phyloP scores from a whole-genome alignment of 2,329 filamentous ascomycete genomes.

The Furcasterigmium furcatum region DNA sequence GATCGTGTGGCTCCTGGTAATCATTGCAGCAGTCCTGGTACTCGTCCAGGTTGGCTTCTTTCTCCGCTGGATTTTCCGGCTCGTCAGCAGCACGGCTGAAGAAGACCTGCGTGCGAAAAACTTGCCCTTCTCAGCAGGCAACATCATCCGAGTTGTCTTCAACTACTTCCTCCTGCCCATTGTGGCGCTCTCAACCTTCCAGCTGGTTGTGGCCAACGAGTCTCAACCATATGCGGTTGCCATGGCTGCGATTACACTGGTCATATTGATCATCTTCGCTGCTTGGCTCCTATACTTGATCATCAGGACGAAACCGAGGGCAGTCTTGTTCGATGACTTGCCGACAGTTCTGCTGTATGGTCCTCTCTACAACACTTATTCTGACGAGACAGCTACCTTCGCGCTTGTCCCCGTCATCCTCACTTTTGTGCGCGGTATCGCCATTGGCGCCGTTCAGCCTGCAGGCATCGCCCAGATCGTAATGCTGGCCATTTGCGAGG shows the following conservation, averaged over 20 bases:
- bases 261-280: conserved; percentile 69
- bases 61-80: conserved; percentile 71
- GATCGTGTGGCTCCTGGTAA: conserved; percentile 83
- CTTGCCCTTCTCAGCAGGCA: conserved; percentile 78
- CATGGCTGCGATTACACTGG: conserved; percentile 71
- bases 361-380: conserved; percentile 95
- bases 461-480: conserved; percentile 93
- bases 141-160: conserved; percentile 80
- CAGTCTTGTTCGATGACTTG: conserved; percentile 89
- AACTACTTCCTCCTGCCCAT: conserved; percentile 90
- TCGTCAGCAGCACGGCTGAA: conserved; percentile 68
- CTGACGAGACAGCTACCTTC: conserved; percentile 87
- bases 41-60: conserved; percentile 76
- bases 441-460: conserved; percentile 87
- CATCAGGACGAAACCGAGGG: conserved; percentile 74
- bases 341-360: conserved; percentile 87
- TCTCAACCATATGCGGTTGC: conserved; percentile 71
- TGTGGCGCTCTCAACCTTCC: conserved; percentile 83
- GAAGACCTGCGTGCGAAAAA: conserved; percentile 92
- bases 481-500: conserved; percentile 88
- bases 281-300: conserved; percentile 81
- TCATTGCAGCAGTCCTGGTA: conserved; percentile 64
- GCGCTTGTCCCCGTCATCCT: conserved; percentile 83
- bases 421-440: conserved; percentile 81
- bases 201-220: conserved; percentile 70